Base-by-base conservation (phyloP, 768 basidiomycete species). In the Russula lepida region DNA sequence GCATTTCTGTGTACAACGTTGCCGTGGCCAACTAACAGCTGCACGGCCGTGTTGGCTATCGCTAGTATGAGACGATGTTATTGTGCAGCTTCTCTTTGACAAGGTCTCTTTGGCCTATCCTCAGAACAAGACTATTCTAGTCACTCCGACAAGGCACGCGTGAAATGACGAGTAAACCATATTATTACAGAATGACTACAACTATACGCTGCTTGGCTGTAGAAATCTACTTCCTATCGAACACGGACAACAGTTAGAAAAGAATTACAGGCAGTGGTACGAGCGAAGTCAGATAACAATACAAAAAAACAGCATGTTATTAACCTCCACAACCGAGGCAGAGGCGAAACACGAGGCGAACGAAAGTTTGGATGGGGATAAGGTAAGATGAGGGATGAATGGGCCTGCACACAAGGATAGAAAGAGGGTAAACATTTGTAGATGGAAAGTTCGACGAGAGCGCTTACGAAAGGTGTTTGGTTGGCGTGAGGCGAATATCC, bases 241-340 rank as follows among this genome's bases (percentile, higher is more conserved):
- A 43, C 0, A 43, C 35, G 15, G 15, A 21, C 4, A 12, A 9
- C n/a, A 9, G n/a, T 11, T 7, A 3, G 35, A 39, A 53, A 53
- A 25, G 8, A 39, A 53, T 9, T 35, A 19, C 35, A 11, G 23
- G 37, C 27, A 25, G 17, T 39, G 35, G 7, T 39, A 39, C 52
- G 39, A 52, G 7, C 51, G 33, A 25, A 32, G 9, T 21, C n/a
- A 21, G 13, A 25, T 3, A 25, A 12, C 6, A 7, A 28, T 39
- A 54, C 52, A 57, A 57, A 23, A 48, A 1, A 48, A 37, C 1
- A 35, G 56, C 37, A 35, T 49, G 56, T 57, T 56, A 57, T 57
- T 55, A 30, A 27, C 21, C 28, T 23, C 43, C 9, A 4, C 46
- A 44, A 21, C 21, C 21, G 21, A 9, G 43, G 43, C 21, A 55